These are phyloP conservation scores for Yarrowia sp. DNA, from an alignment of 805 yeast species.

Conservation along the genomic window DNA sequence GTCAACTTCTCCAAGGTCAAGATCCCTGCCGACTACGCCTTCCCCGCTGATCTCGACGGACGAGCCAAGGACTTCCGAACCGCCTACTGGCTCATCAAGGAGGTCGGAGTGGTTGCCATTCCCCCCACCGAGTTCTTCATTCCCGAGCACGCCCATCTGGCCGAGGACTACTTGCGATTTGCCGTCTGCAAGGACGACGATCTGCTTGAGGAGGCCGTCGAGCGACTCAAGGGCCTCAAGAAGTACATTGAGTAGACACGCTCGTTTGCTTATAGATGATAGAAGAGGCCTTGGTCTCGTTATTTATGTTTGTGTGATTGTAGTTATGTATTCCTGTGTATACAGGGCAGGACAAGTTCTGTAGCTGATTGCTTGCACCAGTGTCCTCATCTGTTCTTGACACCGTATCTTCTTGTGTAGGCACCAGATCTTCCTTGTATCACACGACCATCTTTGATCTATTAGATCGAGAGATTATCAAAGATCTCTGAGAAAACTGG, in stretches of 20 bases:
- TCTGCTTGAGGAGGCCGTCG: conserved; percentile 76
- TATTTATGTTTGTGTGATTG: conserved; percentile 8
- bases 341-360: too few relatives aligned
- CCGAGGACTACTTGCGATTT: conserved; percentile 83
- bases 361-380: too few relatives aligned
- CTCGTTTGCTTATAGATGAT: conserved; percentile 25
- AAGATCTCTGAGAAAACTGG: too few relatives aligned
- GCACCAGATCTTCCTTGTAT: too few relatives aligned
- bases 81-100: conserved; percentile 90
- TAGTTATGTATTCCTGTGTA: too few relatives aligned
- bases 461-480: too few relatives aligned
- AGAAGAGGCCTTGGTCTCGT: conserved; percentile 2
- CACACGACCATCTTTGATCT: too few relatives aligned
- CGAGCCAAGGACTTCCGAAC: conserved; percentile 83
- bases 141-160: conserved; percentile 65
- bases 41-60: conserved; percentile 63
- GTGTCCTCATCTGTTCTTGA: too few relatives aligned
- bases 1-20: conserved; percentile 83
- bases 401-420: too few relatives aligned
- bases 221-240: conserved; percentile 66
- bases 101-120: conserved; percentile 90
- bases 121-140: conserved; percentile 96
- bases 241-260: conserved; percentile 49
- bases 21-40: conserved; percentile 68
- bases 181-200: conserved; percentile 94